A percentile compares a stretch with the other conserved stretches of the same genome.
phyloP scores from a whole-genome alignment of 306 rosid species.

The Gastrolobium bilobum region DNA sequence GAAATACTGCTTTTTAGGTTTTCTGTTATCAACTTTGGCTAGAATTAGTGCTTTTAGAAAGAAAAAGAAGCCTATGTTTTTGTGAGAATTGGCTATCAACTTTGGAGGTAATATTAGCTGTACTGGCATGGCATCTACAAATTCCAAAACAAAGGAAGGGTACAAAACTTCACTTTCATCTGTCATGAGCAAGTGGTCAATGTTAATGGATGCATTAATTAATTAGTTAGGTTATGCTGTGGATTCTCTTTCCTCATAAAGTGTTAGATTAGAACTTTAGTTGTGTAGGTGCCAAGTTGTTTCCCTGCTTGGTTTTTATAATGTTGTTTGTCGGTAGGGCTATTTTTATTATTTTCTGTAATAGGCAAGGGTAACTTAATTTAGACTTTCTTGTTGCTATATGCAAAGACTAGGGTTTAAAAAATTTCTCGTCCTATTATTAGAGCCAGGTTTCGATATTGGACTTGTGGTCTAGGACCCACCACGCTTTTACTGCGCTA shows the following conservation, averaged over 20 bases:
- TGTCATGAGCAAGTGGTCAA: neutral
- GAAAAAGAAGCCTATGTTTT: constrained; percentile 43
- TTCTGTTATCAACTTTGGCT: constrained; percentile 30
- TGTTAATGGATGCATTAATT: neutral
- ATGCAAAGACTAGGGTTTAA: neutral
- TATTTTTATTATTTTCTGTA: too few species aligned
- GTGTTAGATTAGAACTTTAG: neutral
- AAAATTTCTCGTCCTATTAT: too few species aligned
- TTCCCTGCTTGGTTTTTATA: neutral
- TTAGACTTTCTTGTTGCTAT: neutral
- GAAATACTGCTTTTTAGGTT: constrained; percentile 8
- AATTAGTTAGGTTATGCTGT: neutral
- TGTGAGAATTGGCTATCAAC: constrained; percentile 48
- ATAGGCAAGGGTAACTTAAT: neutral
- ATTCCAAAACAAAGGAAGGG: neutral
- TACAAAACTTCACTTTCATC: neutral
- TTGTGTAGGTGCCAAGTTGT: neutral
- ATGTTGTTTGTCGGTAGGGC: neutral
- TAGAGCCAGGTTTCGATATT: too few species aligned
- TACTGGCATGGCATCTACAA: neutral
- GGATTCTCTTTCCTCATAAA: neutral
- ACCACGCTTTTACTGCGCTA: too few species aligned
- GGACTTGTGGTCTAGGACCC: too few species aligned
- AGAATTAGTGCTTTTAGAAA: constrained; percentile 22
- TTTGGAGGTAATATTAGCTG: neutral